A percentile compares a stretch with the other conserved stretches of the same genome.
Conservation (phyloP, 306 rosid species). For the Trifolium repens region DNA sequence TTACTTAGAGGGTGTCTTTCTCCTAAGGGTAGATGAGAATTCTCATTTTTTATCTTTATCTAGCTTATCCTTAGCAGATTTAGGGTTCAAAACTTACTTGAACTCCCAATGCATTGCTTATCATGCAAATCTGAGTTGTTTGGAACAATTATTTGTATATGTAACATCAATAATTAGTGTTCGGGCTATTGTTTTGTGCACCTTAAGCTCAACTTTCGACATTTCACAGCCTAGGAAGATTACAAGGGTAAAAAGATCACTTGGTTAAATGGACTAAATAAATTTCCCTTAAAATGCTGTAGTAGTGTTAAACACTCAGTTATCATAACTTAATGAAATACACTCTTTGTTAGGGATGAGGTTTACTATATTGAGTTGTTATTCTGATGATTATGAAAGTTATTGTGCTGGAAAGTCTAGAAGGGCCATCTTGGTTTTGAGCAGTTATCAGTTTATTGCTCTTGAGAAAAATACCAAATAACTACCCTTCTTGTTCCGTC, state of each 20-base stretch:
- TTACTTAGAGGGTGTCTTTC: slow-evolving; percentile 8
- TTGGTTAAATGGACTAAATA: neutral
- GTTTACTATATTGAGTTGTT: too few relatives aligned
- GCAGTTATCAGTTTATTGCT: slow-evolving; percentile 35
- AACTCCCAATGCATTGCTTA: neutral
- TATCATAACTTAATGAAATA: too few relatives aligned
- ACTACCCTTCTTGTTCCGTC: slow-evolving; percentile 11
- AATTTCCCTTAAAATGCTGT: neutral
- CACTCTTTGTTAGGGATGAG: too few relatives aligned
- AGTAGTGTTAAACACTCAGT: too few relatives aligned
- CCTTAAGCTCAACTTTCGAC: neutral
- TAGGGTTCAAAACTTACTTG: neutral
- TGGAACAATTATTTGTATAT: slow-evolving; percentile 3
- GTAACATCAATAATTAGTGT: neutral
- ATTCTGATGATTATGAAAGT: too few relatives aligned
- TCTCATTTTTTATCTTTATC: neutral
- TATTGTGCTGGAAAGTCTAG: neutral
- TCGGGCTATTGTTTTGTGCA: slow-evolving; percentile 15
- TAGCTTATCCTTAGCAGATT: neutral
- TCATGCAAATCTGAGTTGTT: slow-evolving; percentile 7
- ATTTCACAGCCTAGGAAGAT: slow-evolving; percentile 23
- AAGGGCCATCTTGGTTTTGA: neutral
- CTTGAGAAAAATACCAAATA: neutral
- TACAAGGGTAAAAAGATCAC: slow-evolving; percentile 6
- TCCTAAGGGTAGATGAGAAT: slow-evolving; percentile 1